phyloP scores from a whole-genome alignment of 1,139 yeast species.

The Yamadazyma sp. region DNA sequence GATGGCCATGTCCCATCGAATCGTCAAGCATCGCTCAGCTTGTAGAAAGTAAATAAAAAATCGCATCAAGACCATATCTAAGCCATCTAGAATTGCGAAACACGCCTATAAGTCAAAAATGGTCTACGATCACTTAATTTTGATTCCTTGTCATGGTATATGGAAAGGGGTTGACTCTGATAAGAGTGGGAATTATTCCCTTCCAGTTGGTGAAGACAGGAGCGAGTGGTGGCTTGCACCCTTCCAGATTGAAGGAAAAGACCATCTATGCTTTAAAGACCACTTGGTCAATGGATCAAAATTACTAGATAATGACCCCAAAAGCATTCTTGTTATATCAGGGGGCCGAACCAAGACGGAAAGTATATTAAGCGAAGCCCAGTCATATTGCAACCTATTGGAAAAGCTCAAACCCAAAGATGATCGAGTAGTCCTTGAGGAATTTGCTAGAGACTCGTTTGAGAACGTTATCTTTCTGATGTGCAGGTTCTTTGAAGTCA shows the following conservation, averaged over 20 bases:
- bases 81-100: no score
- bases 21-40: not conserved
- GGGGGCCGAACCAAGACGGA: slow-evolving; percentile 71
- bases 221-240: slow-evolving; percentile 65
- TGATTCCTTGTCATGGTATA: slow-evolving; percentile 70
- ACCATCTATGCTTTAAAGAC: slow-evolving; percentile 63
- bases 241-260: slow-evolving; percentile 69
- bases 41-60: not conserved
- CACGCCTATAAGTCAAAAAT: no score
- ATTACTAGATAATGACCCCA: slow-evolving; percentile 28
- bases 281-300: slow-evolving; percentile 50
- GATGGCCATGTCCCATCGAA: not conserved
- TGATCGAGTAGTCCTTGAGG: slow-evolving; percentile 51
- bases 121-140: slow-evolving; percentile 32
- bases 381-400: slow-evolving; percentile 51
- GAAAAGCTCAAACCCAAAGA: slow-evolving; percentile 13
- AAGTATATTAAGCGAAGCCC: slow-evolving; percentile 63
- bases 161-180: slow-evolving; percentile 44
- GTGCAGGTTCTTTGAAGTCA: slow-evolving; percentile 52
- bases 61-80: not conserved
- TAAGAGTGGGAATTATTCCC: no score
- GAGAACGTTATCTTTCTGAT: slow-evolving; percentile 72
- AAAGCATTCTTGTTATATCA: slow-evolving; percentile 50
- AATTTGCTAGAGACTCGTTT: slow-evolving; percentile 77
- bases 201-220: slow-evolving; percentile 20